Percentiles rank a stretch among this genome's conserved stretches.
Evolutionary conservation across 148 eudicot species (phyloP).

Genomic region (Agrostemma githago): DNA sequence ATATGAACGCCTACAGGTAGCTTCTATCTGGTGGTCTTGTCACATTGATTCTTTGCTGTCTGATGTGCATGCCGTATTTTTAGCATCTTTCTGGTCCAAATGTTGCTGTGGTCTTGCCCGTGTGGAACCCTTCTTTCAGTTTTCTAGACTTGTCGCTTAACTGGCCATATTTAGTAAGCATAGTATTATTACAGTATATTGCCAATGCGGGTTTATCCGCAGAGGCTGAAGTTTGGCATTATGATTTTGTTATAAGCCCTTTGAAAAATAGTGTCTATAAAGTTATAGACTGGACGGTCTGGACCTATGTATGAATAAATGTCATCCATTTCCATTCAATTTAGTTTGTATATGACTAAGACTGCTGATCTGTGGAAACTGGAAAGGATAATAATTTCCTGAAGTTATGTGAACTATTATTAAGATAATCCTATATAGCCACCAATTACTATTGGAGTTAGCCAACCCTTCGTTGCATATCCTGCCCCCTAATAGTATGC

Average conservation of each 20-base stretch:
- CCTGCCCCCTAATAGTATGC: no score
- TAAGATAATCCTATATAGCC: no score
- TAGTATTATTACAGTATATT: neutral
- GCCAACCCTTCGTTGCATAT: no score
- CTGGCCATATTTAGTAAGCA: neutral
- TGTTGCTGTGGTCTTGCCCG: neutral
- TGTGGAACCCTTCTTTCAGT: neutral
- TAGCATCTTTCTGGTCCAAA: neutral
- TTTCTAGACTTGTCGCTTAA: neutral
- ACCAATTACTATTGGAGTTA: no score
- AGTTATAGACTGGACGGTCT: neutral
- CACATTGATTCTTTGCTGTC: neutral
- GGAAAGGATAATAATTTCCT: neutral
- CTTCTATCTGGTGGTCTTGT: neutral
- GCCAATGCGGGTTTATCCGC: neutral
- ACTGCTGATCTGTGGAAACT: no score
- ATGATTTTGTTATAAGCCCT: neutral
- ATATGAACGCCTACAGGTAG: conserved; percentile 96
- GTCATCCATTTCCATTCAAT: neutral
- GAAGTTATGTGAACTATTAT: neutral
- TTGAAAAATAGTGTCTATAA: neutral
- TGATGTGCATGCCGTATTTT: neutral
- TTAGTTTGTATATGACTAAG: no score
- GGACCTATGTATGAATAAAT: neutral
- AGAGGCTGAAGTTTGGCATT: neutral